Percentiles rank a stretch among this genome's conserved stretches.
phyloP scores from a whole-genome alignment of 2,329 filamentous ascomycete genomes.

The Chaetomium strumarium region DNA sequence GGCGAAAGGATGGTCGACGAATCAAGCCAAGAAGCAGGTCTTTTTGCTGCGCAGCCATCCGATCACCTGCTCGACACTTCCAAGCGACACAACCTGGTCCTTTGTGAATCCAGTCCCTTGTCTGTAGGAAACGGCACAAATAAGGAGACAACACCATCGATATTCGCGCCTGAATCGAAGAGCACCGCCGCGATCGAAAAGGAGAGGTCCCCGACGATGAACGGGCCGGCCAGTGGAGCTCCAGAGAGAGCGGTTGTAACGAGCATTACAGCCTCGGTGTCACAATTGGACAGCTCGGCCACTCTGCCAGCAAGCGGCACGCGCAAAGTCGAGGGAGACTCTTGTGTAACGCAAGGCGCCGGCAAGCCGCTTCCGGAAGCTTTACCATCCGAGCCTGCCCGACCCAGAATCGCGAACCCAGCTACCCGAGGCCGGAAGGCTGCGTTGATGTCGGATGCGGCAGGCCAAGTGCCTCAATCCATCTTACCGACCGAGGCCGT shows the following conservation, averaged over 20 bases:
- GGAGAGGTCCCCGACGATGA: not conserved
- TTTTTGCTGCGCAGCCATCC: not conserved
- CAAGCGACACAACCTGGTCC: not conserved
- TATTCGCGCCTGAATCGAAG: not conserved
- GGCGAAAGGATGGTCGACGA: not conserved
- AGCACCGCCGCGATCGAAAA: constrained; percentile 1
- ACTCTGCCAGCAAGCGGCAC: constrained; percentile 1
- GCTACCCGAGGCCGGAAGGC: constrained; percentile 50
- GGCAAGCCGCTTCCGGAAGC: not conserved
- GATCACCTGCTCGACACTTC: not conserved
- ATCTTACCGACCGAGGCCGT: constrained; percentile 34
- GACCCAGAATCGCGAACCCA: constrained; percentile 37
- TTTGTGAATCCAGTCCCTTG: not conserved
- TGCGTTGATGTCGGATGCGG: constrained; percentile 45
- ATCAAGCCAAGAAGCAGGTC: not conserved
- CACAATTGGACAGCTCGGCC: constrained; percentile 4
- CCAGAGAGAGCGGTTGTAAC: not conserved
- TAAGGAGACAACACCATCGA: not conserved
- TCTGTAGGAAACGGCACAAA: not conserved
- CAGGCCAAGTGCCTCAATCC: constrained; percentile 41
- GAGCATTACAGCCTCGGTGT: not conserved
- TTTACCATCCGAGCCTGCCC: not conserved
- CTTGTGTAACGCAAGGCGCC: not conserved
- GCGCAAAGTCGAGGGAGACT: not conserved
- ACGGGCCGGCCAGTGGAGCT: not conserved